A percentile compares a stretch with the other conserved stretches of the same genome.
Evolutionary conservation across 1,284 basidiomycete genomes (phyloP).

Genomic region (Austroboletus niveus): DNA sequence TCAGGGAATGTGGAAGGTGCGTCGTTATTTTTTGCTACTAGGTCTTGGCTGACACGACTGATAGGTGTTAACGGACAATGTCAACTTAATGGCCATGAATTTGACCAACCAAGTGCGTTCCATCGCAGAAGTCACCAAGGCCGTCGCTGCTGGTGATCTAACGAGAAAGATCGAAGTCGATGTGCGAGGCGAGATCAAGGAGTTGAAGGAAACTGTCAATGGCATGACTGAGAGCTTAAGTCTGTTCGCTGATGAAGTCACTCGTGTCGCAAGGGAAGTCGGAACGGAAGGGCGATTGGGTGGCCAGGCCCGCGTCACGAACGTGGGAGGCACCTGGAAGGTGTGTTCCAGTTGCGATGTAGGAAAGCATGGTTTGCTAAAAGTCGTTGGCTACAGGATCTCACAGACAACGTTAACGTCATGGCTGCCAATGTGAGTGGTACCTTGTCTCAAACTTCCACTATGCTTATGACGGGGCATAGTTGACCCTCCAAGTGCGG

Average conservation of each 20-base stretch:
- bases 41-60: conserved; percentile 1
- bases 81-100: conserved; percentile 91
- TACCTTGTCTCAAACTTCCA: background rate
- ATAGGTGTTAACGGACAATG: conserved; percentile 72
- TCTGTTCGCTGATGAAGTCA: conserved; percentile 88
- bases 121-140: conserved; percentile 84
- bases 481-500: conserved; percentile 93
- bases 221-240: conserved; percentile 88
- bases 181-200: conserved; percentile 88
- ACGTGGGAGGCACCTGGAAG: conserved; percentile 98
- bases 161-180: conserved; percentile 89
- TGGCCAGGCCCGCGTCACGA: conserved; percentile 84
- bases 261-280: conserved; percentile 85
- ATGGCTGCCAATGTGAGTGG: conserved; percentile 77
- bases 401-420: conserved; percentile 93
- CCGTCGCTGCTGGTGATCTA: conserved; percentile 86
- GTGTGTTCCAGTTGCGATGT: conserved; percentile 39
- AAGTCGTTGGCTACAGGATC: conserved; percentile 44
- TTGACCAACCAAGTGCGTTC: conserved; percentile 90
- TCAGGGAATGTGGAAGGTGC: conserved; percentile 88
- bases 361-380: background rate
- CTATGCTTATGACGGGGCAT: conserved; percentile 8
- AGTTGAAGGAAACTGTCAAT: conserved; percentile 86
- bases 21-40: conserved; percentile 7
- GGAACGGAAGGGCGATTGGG: conserved; percentile 89